phyloP scores from a whole-genome alignment of 768 basidiomycete genomes.

The Xerocomus brunneocitrinus region DNA sequence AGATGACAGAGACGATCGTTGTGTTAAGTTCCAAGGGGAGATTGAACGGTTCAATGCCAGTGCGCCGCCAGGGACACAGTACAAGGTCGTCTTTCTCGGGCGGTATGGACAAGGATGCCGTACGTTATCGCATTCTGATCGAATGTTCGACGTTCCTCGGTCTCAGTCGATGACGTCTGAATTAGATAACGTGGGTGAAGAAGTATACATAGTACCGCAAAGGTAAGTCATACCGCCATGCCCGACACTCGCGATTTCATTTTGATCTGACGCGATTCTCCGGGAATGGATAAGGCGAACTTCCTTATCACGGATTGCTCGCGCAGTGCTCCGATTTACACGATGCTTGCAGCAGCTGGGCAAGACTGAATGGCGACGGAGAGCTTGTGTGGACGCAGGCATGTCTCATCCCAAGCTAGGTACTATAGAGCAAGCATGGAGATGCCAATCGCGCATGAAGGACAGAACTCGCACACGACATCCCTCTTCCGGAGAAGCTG shows the following conservation, averaged over 20 bases:
- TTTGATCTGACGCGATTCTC: background rate
- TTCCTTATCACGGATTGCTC: background rate
- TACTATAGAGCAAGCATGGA: constrained; percentile 44
- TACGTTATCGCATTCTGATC: constrained; percentile 32
- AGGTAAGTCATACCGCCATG: constrained; percentile 22
- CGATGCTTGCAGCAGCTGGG: constrained; percentile 41
- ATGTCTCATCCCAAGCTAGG: constrained; percentile 38
- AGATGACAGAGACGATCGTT: constrained; percentile 47
- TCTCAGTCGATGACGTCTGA: constrained; percentile 37
- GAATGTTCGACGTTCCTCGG: background rate
- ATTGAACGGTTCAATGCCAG: constrained; percentile 43
- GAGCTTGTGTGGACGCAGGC: constrained; percentile 67
- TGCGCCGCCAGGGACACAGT: constrained; percentile 36
- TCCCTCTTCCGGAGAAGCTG: constrained; percentile 51
- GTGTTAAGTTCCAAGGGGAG: constrained; percentile 40
- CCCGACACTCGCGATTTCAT: background rate
- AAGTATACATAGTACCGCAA: constrained; percentile 31
- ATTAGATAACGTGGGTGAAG: constrained; percentile 57
- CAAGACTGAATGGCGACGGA: constrained; percentile 57
- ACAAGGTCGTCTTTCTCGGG: constrained; percentile 62
- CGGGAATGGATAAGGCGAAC: constrained; percentile 61
- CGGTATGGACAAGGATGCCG: constrained; percentile 75
- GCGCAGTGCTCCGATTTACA: background rate
- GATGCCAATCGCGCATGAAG: constrained; percentile 45
- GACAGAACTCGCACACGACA: constrained; percentile 34